phyloP scores from a whole-genome alignment of 2,329 filamentous ascomycete species.

The Aaosphaeria pasadenensis region DNA sequence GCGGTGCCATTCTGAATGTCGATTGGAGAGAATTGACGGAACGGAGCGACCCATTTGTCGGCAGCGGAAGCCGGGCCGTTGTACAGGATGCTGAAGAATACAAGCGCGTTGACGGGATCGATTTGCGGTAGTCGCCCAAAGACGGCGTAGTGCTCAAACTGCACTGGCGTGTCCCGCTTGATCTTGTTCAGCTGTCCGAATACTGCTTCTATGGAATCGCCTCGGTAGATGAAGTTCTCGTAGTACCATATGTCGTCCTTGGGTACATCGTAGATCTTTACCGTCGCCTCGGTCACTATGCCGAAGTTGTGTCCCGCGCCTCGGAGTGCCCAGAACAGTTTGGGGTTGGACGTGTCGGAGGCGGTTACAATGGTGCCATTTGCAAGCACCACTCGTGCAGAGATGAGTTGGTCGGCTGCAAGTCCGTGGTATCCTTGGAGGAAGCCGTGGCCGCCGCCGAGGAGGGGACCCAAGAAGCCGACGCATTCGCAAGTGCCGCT shows the following conservation, averaged over 20 bases:
- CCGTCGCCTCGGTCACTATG: conserved; percentile 10
- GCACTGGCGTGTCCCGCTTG: background rate
- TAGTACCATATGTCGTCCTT: background rate
- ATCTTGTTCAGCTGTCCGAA: background rate
- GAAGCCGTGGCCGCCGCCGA: conserved; percentile 58
- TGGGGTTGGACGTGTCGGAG: conserved; percentile 26
- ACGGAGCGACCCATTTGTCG: conserved; percentile 1
- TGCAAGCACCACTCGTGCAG: conserved; percentile 36
- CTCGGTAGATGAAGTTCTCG: background rate
- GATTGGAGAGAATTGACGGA: conserved; percentile 1
- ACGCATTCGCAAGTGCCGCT: conserved; percentile 21
- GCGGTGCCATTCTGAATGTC: background rate
- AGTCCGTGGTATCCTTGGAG: conserved; percentile 48
- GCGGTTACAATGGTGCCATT: conserved; percentile 29
- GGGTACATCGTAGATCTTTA: background rate
- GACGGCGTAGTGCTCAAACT: background rate
- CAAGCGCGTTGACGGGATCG: background rate
- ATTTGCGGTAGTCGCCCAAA: background rate
- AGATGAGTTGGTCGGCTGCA: conserved; percentile 20
- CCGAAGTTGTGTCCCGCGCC: conserved; percentile 36
- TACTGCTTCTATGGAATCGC: background rate
- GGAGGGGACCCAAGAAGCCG: conserved; percentile 55
- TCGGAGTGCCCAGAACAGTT: conserved; percentile 39
- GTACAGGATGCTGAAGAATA: conserved; percentile 1
- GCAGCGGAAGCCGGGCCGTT: conserved; percentile 1